A percentile compares a stretch with the other conserved stretches of the same genome.
Evolutionary conservation across 2,329 filamentous ascomycete species (phyloP).

Genomic region (Cladorrhinum sp.): DNA sequence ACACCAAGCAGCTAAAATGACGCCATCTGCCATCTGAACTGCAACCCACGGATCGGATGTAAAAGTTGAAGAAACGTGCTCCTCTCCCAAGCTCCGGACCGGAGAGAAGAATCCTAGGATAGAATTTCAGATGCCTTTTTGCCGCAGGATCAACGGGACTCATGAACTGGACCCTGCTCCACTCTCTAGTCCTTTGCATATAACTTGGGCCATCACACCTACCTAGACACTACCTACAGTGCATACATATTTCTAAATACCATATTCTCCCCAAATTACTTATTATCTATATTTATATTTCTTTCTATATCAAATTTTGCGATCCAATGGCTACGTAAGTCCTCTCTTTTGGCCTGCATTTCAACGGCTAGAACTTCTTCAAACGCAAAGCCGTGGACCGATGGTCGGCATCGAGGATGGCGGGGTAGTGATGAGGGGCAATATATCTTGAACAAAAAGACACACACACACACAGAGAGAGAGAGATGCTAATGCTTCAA

Average conservation of each 20-base stretch:
- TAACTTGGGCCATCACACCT: neutral
- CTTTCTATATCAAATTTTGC: neutral
- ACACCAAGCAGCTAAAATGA: conserved; percentile 22
- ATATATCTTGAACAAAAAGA: neutral
- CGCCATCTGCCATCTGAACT: conserved; percentile 19
- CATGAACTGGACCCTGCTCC: neutral
- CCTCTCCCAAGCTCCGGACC: conserved; percentile 13
- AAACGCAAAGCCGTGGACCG: neutral
- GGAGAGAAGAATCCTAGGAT: conserved; percentile 5
- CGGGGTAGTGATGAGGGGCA: neutral
- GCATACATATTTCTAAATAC: neutral
- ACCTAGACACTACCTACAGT: neutral
- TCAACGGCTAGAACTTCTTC: neutral
- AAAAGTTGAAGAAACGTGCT: neutral
- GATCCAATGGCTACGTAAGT: conserved; percentile 11
- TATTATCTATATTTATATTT: neutral
- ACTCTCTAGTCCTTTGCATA: neutral
- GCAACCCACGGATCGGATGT: neutral
- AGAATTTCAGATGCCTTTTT: neutral
- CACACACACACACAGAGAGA: neutral
- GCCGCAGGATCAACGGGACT: conserved; percentile 5
- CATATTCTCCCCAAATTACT: neutral
- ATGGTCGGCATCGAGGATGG: neutral
- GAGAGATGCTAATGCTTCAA: neutral
- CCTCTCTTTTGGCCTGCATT: neutral